Evolutionary conservation across 495 filamentous ascomycete species (phyloP).

Genomic region (Viridothelium virens): DNA sequence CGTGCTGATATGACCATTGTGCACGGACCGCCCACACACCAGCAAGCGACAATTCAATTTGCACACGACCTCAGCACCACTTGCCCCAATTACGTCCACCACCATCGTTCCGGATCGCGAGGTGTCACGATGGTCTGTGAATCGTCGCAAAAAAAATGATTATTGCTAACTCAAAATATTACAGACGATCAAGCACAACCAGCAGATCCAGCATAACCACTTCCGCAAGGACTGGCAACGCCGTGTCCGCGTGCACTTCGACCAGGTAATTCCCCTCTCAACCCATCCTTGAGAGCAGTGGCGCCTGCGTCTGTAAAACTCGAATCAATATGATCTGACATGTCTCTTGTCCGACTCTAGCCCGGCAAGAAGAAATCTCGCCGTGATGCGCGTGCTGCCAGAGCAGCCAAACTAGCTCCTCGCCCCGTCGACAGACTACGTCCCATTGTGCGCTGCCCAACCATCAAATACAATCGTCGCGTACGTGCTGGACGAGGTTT

Average conservation of each 20-base stretch:
- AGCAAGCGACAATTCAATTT: neutral
- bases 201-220: slow-evolving; percentile 97
- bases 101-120: slow-evolving; percentile 5
- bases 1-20: neutral
- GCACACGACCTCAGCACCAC: neutral
- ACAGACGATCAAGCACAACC: slow-evolving; percentile 93
- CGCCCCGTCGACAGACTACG: slow-evolving; percentile 95
- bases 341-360: slow-evolving; percentile 43
- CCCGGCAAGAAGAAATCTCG: slow-evolving; percentile 89
- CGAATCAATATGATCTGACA: slow-evolving; percentile 29
- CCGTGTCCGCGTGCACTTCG: slow-evolving; percentile 95
- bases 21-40: slow-evolving; percentile 10
- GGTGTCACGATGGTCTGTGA: slow-evolving; percentile 4
- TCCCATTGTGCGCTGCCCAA: slow-evolving; percentile 90
- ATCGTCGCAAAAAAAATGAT: neutral
- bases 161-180: neutral
- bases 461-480: slow-evolving; percentile 97
- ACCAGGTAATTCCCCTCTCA: slow-evolving; percentile 73
- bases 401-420: slow-evolving; percentile 89
- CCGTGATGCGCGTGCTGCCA: slow-evolving; percentile 78
- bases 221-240: slow-evolving; percentile 99
- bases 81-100: neutral
- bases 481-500: slow-evolving; percentile 95
- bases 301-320: slow-evolving; percentile 37
- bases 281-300: slow-evolving; percentile 34